Conservation (phyloP, 768 basidiomycete species). For the Pleurotus ostreatus region DNA sequence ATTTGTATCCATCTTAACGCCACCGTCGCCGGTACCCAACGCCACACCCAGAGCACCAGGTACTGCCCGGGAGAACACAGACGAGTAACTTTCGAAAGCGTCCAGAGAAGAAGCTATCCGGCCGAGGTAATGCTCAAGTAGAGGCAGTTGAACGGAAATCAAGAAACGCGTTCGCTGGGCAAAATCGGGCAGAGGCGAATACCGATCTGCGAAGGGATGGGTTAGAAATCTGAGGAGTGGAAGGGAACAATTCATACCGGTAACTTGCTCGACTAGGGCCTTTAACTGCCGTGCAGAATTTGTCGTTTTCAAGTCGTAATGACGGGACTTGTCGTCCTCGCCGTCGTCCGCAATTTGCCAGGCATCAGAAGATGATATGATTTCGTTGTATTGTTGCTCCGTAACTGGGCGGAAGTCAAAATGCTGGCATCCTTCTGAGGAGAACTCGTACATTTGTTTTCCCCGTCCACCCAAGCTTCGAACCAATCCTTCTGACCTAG, state of each 20-base stretch:
- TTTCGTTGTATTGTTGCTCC: slow-evolving; percentile 81
- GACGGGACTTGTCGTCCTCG: slow-evolving; percentile 37
- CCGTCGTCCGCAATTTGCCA: slow-evolving; percentile 80
- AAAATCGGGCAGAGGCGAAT: slow-evolving; percentile 79
- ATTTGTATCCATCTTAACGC: slow-evolving; percentile 48
- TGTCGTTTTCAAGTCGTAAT: slow-evolving; percentile 57
- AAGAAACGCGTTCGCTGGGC: slow-evolving; percentile 82
- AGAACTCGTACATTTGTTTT: slow-evolving; percentile 73
- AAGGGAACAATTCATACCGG: slow-evolving; percentile 44
- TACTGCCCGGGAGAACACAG: slow-evolving; percentile 82
- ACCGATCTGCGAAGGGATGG: slow-evolving; percentile 63
- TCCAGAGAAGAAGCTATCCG: slow-evolving; percentile 85
- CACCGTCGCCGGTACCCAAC: slow-evolving; percentile 35
- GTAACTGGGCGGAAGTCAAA: slow-evolving; percentile 52
- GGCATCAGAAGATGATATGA: slow-evolving; percentile 77
- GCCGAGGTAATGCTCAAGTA: slow-evolving; percentile 71
- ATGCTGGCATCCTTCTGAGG: slow-evolving; percentile 5
- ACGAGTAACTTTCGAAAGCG: slow-evolving; percentile 91
- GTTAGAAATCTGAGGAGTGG: neutral
- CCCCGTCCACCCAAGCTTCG: slow-evolving; percentile 83
- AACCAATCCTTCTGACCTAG: slow-evolving; percentile 88
- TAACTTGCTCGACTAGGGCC: slow-evolving; percentile 86
- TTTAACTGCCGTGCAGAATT: slow-evolving; percentile 81
- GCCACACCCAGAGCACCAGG: slow-evolving; percentile 82
- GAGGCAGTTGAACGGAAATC: slow-evolving; percentile 76